A percentile compares a stretch with the other conserved stretches of the same genome.
Conservation (phyloP, 208 protist species). For the Leishmania lainsoni region DNA sequence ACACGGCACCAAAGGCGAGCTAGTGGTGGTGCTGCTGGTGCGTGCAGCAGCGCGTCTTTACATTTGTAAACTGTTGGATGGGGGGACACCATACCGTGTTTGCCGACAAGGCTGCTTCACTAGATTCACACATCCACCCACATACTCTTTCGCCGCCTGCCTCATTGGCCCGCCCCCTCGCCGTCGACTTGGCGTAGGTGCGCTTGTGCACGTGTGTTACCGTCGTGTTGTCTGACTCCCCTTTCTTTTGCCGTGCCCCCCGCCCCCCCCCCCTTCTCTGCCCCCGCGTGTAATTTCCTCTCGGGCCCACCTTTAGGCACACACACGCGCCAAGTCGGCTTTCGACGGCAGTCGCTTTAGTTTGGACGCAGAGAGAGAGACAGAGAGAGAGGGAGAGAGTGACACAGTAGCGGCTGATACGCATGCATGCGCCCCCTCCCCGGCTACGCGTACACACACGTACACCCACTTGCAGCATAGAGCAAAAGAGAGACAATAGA, state of each 20-base stretch:
- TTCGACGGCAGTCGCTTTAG: background rate
- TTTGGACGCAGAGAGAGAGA: no score
- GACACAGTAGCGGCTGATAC: background rate
- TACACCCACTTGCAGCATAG: background rate
- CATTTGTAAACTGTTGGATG: background rate
- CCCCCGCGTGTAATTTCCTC: background rate
- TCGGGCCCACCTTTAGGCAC: background rate
- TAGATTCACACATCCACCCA: background rate
- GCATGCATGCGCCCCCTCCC: background rate
- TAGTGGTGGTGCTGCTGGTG: background rate
- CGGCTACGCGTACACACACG: conserved; percentile 7
- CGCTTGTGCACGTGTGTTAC: background rate
- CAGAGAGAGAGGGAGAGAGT: background rate
- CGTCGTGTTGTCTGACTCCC: background rate
- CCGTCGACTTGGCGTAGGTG: background rate
- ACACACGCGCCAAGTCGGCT: background rate
- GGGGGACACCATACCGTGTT: background rate
- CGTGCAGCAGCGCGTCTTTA: background rate
- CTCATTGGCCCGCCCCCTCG: background rate
- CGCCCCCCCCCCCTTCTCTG: background rate
- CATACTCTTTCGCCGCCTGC: background rate
- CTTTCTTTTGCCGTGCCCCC: background rate
- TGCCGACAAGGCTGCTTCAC: background rate
- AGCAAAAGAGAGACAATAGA: background rate
- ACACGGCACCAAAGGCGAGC: background rate